phyloP scores from a whole-genome alignment of 2,329 filamentous ascomycete genomes.

The Botrytis porri region DNA sequence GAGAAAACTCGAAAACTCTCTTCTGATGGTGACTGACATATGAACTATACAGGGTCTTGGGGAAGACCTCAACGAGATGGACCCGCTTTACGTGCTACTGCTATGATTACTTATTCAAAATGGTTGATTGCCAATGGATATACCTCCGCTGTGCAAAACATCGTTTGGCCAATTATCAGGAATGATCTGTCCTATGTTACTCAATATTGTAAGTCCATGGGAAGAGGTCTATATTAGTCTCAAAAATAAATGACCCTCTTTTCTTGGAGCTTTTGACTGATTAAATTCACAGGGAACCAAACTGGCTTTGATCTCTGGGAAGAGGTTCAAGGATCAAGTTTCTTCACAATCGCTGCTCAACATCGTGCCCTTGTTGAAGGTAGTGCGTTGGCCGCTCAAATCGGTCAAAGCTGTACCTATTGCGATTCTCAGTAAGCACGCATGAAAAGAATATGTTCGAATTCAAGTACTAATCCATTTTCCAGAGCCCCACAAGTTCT shows the following conservation, averaged over 20 bases:
- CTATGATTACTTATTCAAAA: conserved; percentile 68
- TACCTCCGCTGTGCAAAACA: conserved; percentile 43
- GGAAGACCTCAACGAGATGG: conserved; percentile 79
- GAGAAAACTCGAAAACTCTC: background rate
- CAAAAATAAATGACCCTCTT: background rate
- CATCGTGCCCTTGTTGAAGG: conserved; percentile 70
- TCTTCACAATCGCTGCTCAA: conserved; percentile 71
- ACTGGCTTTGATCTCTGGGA: conserved; percentile 78
- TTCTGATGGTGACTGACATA: background rate
- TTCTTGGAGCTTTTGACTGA: background rate
- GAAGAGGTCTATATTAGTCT: background rate
- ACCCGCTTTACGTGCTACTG: conserved; percentile 71
- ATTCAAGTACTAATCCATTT: background rate
- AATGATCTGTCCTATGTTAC: conserved; percentile 76
- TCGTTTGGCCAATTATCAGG: conserved; percentile 69
- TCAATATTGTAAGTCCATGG: conserved; percentile 55
- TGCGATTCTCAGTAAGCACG: conserved; percentile 52
- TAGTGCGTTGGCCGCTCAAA: conserved; percentile 57
- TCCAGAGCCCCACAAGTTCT: conserved; percentile 62
- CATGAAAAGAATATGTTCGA: background rate
- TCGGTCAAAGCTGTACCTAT: conserved; percentile 58
- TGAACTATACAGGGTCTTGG: conserved; percentile 48
- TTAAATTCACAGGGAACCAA: conserved; percentile 41
- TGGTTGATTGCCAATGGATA: conserved; percentile 66
- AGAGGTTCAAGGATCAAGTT: conserved; percentile 72